These are phyloP conservation scores for Aspergillus steynii DNA, from an alignment of 495 filamentous ascomycete species.

Conservation along the genomic window DNA sequence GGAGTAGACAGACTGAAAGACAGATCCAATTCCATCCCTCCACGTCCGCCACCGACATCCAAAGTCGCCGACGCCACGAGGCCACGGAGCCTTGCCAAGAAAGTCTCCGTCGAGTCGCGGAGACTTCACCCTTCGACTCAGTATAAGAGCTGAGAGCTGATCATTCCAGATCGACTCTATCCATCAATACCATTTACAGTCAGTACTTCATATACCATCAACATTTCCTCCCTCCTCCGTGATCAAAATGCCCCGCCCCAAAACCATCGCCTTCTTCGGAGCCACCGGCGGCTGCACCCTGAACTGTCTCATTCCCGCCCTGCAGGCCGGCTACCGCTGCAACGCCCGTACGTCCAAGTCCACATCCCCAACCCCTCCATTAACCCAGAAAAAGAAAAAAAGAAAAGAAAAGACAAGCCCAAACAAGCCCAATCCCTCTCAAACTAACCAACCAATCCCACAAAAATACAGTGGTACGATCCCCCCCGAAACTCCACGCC, in stretches of 20 bases:
- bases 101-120: background rate
- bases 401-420: background rate
- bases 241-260: background rate
- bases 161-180: too few species aligned
- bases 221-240: too few species aligned
- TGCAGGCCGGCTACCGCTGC: slow-evolving; percentile 50
- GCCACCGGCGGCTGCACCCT: slow-evolving; percentile 51
- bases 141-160: too few species aligned
- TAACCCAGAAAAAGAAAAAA: background rate
- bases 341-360: slow-evolving; percentile 31
- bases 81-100: background rate
- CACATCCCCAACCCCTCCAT: background rate
- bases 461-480: slow-evolving; percentile 50
- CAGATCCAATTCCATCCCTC: too few species aligned
- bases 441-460: background rate
- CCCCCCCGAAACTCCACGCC: slow-evolving; percentile 58
- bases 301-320: slow-evolving; percentile 47
- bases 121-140: background rate
- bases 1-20: too few species aligned
- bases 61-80: background rate
- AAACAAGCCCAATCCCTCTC: too few species aligned
- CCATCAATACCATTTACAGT: too few species aligned
- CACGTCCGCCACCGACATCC: too few species aligned
- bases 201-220: too few species aligned
- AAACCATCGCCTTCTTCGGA: slow-evolving; percentile 49